phyloP scores from a whole-genome alignment of 371 early-diverging fungal genomes.

The Haplosporangium sp. region DNA sequence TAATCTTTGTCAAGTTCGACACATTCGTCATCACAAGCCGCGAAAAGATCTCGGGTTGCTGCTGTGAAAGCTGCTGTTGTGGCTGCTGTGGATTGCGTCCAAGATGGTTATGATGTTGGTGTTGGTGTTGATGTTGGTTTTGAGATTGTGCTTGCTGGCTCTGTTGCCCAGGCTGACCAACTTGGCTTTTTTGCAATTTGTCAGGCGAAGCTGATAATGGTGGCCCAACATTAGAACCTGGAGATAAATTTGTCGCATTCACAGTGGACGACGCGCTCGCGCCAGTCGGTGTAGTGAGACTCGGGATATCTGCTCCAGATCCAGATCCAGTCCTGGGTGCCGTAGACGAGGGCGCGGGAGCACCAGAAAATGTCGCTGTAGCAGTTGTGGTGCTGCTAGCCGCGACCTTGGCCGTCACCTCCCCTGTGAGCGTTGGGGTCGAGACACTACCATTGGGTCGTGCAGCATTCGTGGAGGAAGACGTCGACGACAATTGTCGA shows the following conservation, averaged over 20 bases:
- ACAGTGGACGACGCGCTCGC: background rate
- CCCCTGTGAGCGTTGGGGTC: background rate
- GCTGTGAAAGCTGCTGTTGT: constrained; percentile 16
- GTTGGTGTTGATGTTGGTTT: background rate
- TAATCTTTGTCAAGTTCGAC: constrained; percentile 48
- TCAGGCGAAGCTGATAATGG: constrained; percentile 2
- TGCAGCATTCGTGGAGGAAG: background rate
- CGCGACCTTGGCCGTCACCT: background rate
- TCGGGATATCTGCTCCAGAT: constrained; percentile 15
- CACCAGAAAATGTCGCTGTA: constrained; percentile 4
- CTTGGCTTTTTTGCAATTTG: background rate
- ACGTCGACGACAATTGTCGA: constrained; percentile 26
- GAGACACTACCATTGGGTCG: background rate
- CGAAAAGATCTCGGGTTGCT: constrained; percentile 42
- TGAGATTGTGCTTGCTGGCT: too few relatives aligned
- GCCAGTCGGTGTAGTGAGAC: constrained; percentile 2
- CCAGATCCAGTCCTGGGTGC: constrained; percentile 13
- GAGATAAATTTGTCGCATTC: constrained; percentile 7
- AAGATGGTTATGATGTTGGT: background rate
- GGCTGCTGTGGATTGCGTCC: constrained; percentile 7
- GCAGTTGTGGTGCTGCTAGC: background rate
- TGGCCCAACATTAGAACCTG: background rate
- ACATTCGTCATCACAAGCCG: constrained; percentile 42
- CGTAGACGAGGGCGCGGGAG: constrained; percentile 12
- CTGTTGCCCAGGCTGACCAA: background rate